Evolutionary conservation across 2,329 filamentous ascomycete genomes (phyloP).

Genomic region (Ilyonectria robusta): DNA sequence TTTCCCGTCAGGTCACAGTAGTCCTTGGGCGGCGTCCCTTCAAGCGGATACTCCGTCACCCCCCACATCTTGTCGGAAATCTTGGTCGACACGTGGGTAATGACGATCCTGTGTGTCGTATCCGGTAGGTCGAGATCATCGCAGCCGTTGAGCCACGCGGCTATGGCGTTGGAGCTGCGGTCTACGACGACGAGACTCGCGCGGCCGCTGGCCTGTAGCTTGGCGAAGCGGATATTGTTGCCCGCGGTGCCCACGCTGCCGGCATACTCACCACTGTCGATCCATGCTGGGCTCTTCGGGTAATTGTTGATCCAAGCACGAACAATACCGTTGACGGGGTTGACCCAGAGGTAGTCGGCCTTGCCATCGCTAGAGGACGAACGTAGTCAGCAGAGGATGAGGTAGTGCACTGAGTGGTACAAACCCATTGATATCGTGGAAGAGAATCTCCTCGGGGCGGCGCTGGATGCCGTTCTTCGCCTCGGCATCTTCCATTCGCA

Average conservation of each 20-base stretch:
- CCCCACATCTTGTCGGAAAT: too few species aligned
- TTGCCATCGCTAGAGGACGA: neutral
- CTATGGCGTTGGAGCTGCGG: neutral
- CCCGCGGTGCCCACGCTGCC: neutral
- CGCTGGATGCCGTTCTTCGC: slow-evolving; percentile 29
- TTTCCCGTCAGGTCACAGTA: too few species aligned
- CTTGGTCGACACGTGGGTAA: too few species aligned
- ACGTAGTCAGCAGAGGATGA: neutral
- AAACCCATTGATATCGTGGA: slow-evolving; percentile 42
- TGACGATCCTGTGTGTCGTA: too few species aligned
- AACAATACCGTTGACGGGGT: neutral
- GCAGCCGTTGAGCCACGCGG: neutral
- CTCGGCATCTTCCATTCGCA: neutral
- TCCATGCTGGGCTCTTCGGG: neutral
- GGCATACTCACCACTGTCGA: neutral
- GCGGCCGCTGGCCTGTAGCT: neutral
- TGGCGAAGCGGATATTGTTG: neutral
- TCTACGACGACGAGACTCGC: neutral
- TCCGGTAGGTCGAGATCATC: neutral
- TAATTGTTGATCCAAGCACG: neutral
- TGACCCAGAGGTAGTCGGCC: slow-evolving; percentile 13
- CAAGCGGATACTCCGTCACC: too few species aligned
- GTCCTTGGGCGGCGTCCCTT: too few species aligned
- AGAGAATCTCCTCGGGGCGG: slow-evolving; percentile 35
- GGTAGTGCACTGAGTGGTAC: neutral